Percentiles rank a stretch among this genome's conserved stretches.
Evolutionary conservation across 345 rosid genomes (phyloP).

Genomic region (Murraya paniculata): DNA sequence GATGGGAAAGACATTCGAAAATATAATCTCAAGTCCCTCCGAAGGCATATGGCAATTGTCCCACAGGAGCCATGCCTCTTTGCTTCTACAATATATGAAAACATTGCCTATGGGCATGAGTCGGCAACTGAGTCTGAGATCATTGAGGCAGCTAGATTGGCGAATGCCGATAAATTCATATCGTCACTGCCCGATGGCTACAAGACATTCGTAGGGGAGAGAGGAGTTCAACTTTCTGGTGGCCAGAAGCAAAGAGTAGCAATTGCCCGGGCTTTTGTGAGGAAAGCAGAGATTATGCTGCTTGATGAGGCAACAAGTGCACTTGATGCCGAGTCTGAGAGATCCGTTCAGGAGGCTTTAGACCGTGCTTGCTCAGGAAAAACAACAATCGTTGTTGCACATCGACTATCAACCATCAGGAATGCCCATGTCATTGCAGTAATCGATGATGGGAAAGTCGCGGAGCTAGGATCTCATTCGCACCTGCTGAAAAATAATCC

Average conservation of each 20-base stretch:
- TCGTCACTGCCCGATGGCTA: slow-evolving; percentile 80
- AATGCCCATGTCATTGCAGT: slow-evolving; percentile 87
- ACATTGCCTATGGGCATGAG: slow-evolving; percentile 91
- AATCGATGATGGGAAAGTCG: slow-evolving; percentile 91
- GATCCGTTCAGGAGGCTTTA: slow-evolving; percentile 90
- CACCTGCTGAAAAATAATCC: slow-evolving; percentile 79
- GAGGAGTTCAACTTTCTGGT: slow-evolving; percentile 95
- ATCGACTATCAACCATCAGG: slow-evolving; percentile 79
- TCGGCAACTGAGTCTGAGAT: slow-evolving; percentile 85
- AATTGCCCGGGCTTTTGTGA: slow-evolving; percentile 73
- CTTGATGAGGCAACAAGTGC: slow-evolving; percentile 98
- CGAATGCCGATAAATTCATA: slow-evolving; percentile 88
- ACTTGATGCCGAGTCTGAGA: slow-evolving; percentile 87
- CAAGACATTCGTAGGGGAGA: slow-evolving; percentile 80
- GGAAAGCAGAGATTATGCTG: slow-evolving; percentile 87
- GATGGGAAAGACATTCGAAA: slow-evolving; percentile 95
- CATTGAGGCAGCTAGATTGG: slow-evolving; percentile 84
- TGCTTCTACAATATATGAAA: slow-evolving; percentile 74
- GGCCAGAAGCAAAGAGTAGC: slow-evolving; percentile 95
- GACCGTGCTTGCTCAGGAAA: slow-evolving; percentile 91
- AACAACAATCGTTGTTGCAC: slow-evolving; percentile 89
- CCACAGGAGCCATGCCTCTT: slow-evolving; percentile 97
- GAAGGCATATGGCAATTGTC: slow-evolving; percentile 87
- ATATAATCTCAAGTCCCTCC: slow-evolving; percentile 84
- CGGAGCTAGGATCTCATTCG: slow-evolving; percentile 91